These are phyloP conservation scores for Naganishia kalamii DNA, from an alignment of 768 basidiomycete genomes.

Conservation along the genomic window DNA sequence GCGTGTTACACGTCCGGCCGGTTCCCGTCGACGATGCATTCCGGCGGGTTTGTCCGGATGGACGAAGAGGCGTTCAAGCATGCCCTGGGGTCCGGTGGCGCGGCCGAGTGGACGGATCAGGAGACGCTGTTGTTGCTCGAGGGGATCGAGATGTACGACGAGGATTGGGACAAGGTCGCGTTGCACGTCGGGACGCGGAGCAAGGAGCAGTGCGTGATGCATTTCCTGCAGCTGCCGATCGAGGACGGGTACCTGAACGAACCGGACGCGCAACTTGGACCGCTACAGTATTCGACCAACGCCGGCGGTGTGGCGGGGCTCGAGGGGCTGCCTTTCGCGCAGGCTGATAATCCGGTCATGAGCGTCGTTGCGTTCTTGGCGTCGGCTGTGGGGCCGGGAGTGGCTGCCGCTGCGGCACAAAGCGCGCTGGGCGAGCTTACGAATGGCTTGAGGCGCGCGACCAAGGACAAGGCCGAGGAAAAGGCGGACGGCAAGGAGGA, in stretches of 20 bases:
- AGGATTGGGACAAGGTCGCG: constrained; percentile 88
- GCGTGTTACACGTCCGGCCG: constrained; percentile 93
- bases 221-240: constrained; percentile 92
- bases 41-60: constrained; percentile 78
- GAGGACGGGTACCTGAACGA: constrained; percentile 84
- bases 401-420: constrained; percentile 90
- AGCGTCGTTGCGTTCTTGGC: constrained; percentile 96
- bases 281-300: constrained; percentile 37
- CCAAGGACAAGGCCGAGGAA: constrained; percentile 45
- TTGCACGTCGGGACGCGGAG: constrained; percentile 87
- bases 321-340: constrained; percentile 69
- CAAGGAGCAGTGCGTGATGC: constrained; percentile 88
- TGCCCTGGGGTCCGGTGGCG: constrained; percentile 50
- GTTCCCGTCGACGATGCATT: constrained; percentile 92
- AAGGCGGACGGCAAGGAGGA: constrained; percentile 44
- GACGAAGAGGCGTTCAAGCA: constrained; percentile 46
- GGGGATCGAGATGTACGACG: constrained; percentile 95
- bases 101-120: constrained; percentile 77
- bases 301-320: constrained; percentile 50
- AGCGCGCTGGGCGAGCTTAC: constrained; percentile 76
- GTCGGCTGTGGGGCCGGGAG: constrained; percentile 71
- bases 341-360: constrained; percentile 96
- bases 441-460: constrained; percentile 51
- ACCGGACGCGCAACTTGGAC: constrained; percentile 38
- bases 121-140: constrained; percentile 85